Base-by-base conservation (phyloP, 805 yeast species). In the Pichia sporocuriosa region DNA sequence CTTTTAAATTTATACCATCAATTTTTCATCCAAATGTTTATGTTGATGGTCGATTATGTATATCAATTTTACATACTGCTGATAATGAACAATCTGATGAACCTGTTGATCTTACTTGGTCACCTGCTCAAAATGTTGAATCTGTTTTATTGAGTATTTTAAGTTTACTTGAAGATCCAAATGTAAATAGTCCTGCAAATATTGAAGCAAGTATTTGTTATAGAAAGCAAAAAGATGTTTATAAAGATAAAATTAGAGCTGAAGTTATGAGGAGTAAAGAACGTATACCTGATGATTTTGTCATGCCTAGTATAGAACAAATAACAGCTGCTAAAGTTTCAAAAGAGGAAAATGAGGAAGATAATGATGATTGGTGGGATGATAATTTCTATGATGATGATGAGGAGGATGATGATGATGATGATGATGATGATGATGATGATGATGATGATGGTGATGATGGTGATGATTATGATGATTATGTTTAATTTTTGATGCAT, bases 151-250 rank as follows among this genome's bases (percentile, higher is more conserved):
- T 93, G 37, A 84, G 95, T 23, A 89, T 90, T 50, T 83, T 93
- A 25, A 86, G 96, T 6, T 70, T 90, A 41, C 72, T 90, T 53
- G 96, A 89, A 55, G 97, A 90, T 61, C 98, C 98, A 37, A 90
- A 90, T 66, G 81, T 86, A 40, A 77, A 80, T 44, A 84, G 95
- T 6, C 97, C 98, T 11, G 98, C 98, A 5, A 90, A 90, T 61
- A 89, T 93, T 35, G 97, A 90, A 60, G 98, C 98, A 8, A 87
- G 96, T n/a, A 85, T 90, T 27, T 87, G 85, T 52, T 89, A 86
- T 75, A 74, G 94, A 55, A 86, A 85, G 55, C 79, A 84, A 62
- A 80, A 83, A 23, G 88, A 81, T 23, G 81, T 78, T 40, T 90
- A 88, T 66, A 77, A 77, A 58, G 79, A 77, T 57, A 79, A 82